These are phyloP conservation scores for Sugiyamaella sp. DNA, from an alignment of 1,139 yeast genomes.

Conservation along the genomic window DNA sequence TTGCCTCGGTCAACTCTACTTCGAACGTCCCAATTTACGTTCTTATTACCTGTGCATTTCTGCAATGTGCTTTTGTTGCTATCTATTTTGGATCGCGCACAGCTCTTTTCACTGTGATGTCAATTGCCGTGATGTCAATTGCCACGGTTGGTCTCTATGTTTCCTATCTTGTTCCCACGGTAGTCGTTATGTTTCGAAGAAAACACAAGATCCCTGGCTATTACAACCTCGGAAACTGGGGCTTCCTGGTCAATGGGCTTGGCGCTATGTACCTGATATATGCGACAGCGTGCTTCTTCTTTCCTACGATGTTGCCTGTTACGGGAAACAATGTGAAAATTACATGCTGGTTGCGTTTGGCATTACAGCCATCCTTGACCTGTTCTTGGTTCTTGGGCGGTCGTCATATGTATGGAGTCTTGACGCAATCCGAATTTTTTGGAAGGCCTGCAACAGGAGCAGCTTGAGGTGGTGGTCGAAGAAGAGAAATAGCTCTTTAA, in stretches of 20 bases:
- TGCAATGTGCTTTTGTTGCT: conserved; percentile 54
- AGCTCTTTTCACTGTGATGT: conserved; percentile 82
- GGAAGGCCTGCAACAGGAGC: conserved; percentile 10
- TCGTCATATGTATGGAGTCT: conserved; percentile 22
- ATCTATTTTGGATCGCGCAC: conserved; percentile 67
- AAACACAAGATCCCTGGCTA: conserved; percentile 60
- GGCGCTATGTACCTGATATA: conserved; percentile 64
- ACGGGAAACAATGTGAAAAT: conserved; percentile 68
- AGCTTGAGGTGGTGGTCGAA: neutral
- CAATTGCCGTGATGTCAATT: too few species aligned
- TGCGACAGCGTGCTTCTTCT: conserved; percentile 63
- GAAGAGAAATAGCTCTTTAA: too few species aligned
- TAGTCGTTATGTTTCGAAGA: conserved; percentile 52
- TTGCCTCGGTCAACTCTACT: conserved; percentile 68
- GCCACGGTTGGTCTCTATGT: conserved; percentile 76
- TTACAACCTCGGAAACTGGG: conserved; percentile 67
- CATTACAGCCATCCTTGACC: conserved; percentile 28
- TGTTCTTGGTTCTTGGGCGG: conserved; percentile 35
- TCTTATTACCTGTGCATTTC: conserved; percentile 53
- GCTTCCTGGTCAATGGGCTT: conserved; percentile 57
- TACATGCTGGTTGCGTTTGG: conserved; percentile 61
- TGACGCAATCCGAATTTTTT: conserved; percentile 6
- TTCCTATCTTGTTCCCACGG: conserved; percentile 77
- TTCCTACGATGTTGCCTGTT: conserved; percentile 75
- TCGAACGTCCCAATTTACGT: conserved; percentile 73